Conservation (phyloP, 768 basidiomycete genomes). For the Leucosporidium creatinivorum region DNA sequence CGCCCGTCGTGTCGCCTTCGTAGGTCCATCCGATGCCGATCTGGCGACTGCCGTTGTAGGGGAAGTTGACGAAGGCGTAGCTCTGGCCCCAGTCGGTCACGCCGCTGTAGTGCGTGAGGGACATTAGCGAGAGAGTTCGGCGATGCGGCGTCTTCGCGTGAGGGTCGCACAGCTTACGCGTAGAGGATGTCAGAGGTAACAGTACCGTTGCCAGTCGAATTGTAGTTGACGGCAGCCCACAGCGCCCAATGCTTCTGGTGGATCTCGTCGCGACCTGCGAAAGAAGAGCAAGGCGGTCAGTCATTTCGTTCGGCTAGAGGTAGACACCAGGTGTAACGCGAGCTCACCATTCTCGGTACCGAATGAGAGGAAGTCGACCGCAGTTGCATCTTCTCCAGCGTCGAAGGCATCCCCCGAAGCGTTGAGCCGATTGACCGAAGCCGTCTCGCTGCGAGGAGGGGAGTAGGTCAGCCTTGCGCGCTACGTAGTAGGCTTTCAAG, state of each 20-base stretch:
- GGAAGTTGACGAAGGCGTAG: constrained; percentile 34
- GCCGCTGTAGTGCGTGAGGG: too few species aligned
- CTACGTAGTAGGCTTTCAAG: too few species aligned
- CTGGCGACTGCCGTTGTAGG: constrained; percentile 14
- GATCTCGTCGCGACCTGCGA: background rate
- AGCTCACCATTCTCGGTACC: constrained; percentile 32
- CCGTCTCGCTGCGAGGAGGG: constrained; percentile 32
- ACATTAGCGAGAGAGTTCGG: too few species aligned
- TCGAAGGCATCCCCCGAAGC: constrained; percentile 21
- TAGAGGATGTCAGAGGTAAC: background rate
- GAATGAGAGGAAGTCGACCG: constrained; percentile 24
- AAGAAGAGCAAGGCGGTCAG: background rate
- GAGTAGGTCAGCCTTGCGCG: too few species aligned
- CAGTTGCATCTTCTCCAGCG: constrained; percentile 23
- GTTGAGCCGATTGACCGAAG: constrained; percentile 31
- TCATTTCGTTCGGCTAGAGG: background rate
- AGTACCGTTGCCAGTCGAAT: background rate
- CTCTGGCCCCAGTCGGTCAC: constrained; percentile 34
- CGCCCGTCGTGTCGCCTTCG: constrained; percentile 30
- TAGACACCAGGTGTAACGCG: too few species aligned
- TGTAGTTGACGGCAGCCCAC: constrained; percentile 8
- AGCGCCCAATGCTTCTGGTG: constrained; percentile 16
- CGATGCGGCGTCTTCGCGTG: too few species aligned
- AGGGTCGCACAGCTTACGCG: too few species aligned
- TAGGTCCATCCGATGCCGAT: constrained; percentile 35